Conservation (phyloP, 208 protist genomes). For the Histomonas meleagridis region DNA sequence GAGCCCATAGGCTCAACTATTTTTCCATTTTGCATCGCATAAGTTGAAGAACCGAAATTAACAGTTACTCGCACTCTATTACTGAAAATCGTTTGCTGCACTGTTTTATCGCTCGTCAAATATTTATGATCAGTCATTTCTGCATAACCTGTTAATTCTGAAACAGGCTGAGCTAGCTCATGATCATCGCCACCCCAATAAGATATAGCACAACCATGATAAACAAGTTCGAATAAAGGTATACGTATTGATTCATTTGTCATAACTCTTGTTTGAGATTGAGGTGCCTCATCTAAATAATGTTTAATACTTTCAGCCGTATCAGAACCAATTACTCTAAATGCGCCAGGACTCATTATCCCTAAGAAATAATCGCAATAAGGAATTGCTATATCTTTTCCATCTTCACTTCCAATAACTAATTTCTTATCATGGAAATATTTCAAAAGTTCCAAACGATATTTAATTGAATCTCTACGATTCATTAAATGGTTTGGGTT, state of each 20-base stretch:
- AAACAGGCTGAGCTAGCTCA: background rate
- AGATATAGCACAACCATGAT: background rate
- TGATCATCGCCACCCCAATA: constrained; percentile 23
- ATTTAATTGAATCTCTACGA: background rate
- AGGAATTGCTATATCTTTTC: background rate
- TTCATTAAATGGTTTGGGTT: background rate
- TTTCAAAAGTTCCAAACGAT: background rate
- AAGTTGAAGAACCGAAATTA: background rate
- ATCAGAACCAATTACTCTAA: background rate
- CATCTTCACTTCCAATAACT: background rate
- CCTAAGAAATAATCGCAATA: constrained; percentile 21
- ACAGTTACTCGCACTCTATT: background rate
- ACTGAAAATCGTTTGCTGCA: background rate
- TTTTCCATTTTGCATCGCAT: too few relatives aligned
- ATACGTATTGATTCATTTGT: too few relatives aligned
- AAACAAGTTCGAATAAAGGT: background rate
- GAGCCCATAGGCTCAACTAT: too few relatives aligned
- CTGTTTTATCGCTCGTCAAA: background rate
- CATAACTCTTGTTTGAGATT: too few relatives aligned
- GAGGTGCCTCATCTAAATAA: too few relatives aligned
- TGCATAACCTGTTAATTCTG: background rate
- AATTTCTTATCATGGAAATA: background rate
- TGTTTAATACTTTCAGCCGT: background rate
- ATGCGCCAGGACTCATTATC: background rate
- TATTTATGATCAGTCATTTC: background rate